Conservation (phyloP, 345 rosid species). For the Gossypium stocksii region DNA sequence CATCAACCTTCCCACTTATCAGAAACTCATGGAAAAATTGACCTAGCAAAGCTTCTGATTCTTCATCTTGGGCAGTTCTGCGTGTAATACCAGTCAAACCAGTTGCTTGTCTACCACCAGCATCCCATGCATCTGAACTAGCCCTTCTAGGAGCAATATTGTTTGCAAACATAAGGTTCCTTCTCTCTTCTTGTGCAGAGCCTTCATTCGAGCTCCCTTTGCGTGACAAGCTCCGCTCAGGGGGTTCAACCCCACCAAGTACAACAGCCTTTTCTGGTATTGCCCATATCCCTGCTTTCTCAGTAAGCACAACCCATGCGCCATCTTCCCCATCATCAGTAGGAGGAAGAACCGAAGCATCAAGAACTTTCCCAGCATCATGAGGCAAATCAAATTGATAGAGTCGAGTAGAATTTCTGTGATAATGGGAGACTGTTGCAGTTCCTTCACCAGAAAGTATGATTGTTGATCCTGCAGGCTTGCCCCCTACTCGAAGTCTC, state of each 20-base stretch:
- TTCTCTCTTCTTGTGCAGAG: slow-evolving; percentile 61
- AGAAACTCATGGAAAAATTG: slow-evolving; percentile 77
- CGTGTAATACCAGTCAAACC: slow-evolving; percentile 49
- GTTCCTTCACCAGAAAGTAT: slow-evolving; percentile 95
- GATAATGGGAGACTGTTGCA: slow-evolving; percentile 78
- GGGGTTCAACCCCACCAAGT: slow-evolving; percentile 92
- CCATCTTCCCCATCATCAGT: slow-evolving; percentile 72
- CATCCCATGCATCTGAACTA: slow-evolving; percentile 55
- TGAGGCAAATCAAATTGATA: slow-evolving; percentile 90
- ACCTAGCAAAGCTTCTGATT: slow-evolving; percentile 82
- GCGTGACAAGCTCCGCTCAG: slow-evolving; percentile 84
- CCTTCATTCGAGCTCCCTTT: slow-evolving; percentile 84
- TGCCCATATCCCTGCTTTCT: slow-evolving; percentile 97
- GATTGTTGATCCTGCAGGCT: slow-evolving; percentile 77
- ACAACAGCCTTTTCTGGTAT: slow-evolving; percentile 86
- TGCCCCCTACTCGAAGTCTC: slow-evolving; percentile 84
- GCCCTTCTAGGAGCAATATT: slow-evolving; percentile 60
- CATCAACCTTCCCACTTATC: slow-evolving; percentile 59
- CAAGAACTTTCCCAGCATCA: slow-evolving; percentile 95
- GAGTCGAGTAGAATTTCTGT: slow-evolving; percentile 61
- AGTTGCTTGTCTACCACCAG: slow-evolving; percentile 51
- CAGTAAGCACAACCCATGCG: slow-evolving; percentile 88
- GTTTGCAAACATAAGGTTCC: slow-evolving; percentile 39
- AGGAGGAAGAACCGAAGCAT: slow-evolving; percentile 83
- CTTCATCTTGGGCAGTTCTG: slow-evolving; percentile 73